Conservation (phyloP, 2,329 filamentous ascomycete genomes). For the Calycina marina region DNA sequence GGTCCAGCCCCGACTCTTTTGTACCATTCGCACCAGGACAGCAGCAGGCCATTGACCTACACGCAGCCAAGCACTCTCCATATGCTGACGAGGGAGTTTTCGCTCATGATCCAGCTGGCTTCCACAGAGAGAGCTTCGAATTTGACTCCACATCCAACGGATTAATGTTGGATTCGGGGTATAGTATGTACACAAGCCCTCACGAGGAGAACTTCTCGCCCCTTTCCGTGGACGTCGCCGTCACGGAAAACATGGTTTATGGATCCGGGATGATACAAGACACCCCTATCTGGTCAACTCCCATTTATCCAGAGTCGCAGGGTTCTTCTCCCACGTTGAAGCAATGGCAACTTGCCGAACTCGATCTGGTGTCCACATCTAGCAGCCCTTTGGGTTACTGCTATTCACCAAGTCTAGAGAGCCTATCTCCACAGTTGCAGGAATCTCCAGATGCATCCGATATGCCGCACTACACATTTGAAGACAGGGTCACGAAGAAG, state of each 20-base stretch:
- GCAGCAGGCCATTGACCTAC: conserved; percentile 18
- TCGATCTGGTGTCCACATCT: conserved; percentile 13
- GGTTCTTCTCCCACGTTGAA: conserved; percentile 17
- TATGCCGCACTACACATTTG: conserved; percentile 17
- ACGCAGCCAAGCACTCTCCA: conserved; percentile 16
- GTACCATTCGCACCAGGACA: conserved; percentile 18
- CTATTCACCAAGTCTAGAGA: conserved; percentile 18
- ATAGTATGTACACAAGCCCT: conserved; percentile 10
- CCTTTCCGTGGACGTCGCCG: conserved; percentile 9
- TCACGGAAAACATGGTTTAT: conserved; percentile 14
- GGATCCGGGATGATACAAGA: conserved; percentile 10
- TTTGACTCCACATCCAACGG: no score
- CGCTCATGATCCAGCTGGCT: conserved; percentile 10
- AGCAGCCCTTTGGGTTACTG: conserved; percentile 18
- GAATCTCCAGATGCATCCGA: conserved; percentile 18
- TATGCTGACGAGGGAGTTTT: conserved; percentile 17
- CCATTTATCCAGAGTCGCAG: conserved; percentile 14
- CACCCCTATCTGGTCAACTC: conserved; percentile 16
- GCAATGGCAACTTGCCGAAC: conserved; percentile 12
- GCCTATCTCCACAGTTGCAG: conserved; percentile 15
- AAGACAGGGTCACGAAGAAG: conserved; percentile 18
- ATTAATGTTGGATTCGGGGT: no score
- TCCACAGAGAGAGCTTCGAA: no score
- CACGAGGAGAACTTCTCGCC: conserved; percentile 1
- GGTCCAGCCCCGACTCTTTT: conserved; percentile 19